Percentiles rank a stretch among this genome's conserved stretches.
Conservation (phyloP, 2,329 filamentous ascomycete species). For the Coniochaeta hoffmannii region DNA sequence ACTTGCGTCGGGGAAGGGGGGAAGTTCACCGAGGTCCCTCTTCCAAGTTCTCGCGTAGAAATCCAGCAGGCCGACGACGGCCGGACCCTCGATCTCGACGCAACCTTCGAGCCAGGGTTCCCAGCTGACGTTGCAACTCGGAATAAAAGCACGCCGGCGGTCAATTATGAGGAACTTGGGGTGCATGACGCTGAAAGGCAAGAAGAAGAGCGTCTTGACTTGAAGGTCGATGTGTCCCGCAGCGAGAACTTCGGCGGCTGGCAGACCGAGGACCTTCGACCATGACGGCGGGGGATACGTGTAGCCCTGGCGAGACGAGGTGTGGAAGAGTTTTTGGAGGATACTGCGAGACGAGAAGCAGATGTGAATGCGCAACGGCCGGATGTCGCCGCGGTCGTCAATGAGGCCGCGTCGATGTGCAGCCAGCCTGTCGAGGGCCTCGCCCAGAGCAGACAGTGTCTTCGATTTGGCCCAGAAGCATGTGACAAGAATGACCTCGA, state of each 20-base stretch:
- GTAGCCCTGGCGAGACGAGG: slow-evolving; percentile 53
- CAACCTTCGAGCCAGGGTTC: slow-evolving; percentile 82
- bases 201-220: slow-evolving; percentile 72
- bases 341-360: slow-evolving; percentile 70
- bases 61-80: slow-evolving; percentile 52
- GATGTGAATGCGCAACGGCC: slow-evolving; percentile 54
- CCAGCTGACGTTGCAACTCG: slow-evolving; percentile 81
- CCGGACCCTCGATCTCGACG: slow-evolving; percentile 55
- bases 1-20: background rate
- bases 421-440: slow-evolving; percentile 54
- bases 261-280: slow-evolving; percentile 56
- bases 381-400: slow-evolving; percentile 10
- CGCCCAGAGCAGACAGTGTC: slow-evolving; percentile 49
- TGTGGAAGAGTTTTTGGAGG: slow-evolving; percentile 69
- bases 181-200: slow-evolving; percentile 81
- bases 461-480: slow-evolving; percentile 73
- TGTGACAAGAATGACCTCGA: slow-evolving; percentile 68
- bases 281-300: slow-evolving; percentile 54
- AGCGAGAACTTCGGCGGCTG: slow-evolving; percentile 40
- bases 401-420: slow-evolving; percentile 22
- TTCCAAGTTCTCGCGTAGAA: slow-evolving; percentile 70
- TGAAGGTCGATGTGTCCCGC: slow-evolving; percentile 57
- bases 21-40: slow-evolving; percentile 8
- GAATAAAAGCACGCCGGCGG: slow-evolving; percentile 56
- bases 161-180: slow-evolving; percentile 77